Percentiles rank a stretch among this genome's conserved stretches.
phyloP scores from a whole-genome alignment of 177 flowering plant species.

The Vitis hybrid region DNA sequence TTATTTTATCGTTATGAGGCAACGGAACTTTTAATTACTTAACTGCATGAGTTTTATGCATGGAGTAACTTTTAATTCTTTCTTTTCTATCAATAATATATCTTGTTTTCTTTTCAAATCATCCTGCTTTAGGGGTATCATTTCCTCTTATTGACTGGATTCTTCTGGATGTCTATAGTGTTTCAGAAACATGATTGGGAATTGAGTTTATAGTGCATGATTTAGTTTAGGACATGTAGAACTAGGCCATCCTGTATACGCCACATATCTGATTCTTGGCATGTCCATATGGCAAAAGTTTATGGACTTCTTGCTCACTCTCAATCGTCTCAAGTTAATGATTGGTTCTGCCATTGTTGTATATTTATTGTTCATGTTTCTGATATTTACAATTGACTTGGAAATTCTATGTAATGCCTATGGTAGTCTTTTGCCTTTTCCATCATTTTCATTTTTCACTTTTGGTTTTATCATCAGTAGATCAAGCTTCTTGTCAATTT shows the following conservation, averaged over 20 bases:
- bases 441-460: neutral
- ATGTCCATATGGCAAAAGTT: neutral
- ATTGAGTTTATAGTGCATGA: too few relatives aligned
- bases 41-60: neutral
- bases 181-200: too few relatives aligned
- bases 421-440: neutral
- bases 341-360: neutral
- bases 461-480: neutral
- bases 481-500: slow-evolving; percentile 8
- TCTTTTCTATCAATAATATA: neutral
- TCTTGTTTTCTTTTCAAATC: neutral
- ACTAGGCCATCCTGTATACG: neutral
- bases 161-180: too few relatives aligned
- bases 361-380: too few relatives aligned
- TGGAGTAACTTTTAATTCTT: neutral
- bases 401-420: neutral
- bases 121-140: neutral
- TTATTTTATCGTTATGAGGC: neutral
- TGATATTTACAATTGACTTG: neutral
- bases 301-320: neutral
- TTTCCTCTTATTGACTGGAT: neutral
- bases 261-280: neutral
- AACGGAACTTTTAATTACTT: neutral
- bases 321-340: neutral
- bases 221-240: neutral